Percentiles rank a stretch among this genome's conserved stretches.
Conservation (phyloP, 768 basidiomycete genomes). For the Pholiota molesta region DNA sequence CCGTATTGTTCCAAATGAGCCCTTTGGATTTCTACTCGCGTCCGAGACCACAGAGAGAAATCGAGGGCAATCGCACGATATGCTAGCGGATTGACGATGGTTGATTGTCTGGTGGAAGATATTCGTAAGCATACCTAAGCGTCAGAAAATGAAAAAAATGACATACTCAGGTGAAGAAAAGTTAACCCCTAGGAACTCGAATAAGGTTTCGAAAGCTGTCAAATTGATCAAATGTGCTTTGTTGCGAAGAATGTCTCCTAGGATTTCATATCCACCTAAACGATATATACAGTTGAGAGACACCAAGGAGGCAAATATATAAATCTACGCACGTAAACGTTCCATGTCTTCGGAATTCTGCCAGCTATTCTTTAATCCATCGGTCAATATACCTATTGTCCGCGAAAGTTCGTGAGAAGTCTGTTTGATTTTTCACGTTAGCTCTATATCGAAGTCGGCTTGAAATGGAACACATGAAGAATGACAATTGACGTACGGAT, state of each 20-base stretch:
- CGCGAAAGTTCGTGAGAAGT: conserved; percentile 78
- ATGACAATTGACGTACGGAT: conserved; percentile 45
- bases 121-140: not conserved
- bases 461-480: not conserved
- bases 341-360: conserved; percentile 96
- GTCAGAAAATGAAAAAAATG: not conserved
- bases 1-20: conserved; percentile 83
- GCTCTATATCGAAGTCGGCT: not conserved
- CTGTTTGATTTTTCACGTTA: conserved; percentile 33
- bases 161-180: conserved; percentile 80
- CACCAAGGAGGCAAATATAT: not conserved
- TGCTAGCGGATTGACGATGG: conserved; percentile 79
- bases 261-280: conserved; percentile 87
- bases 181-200: conserved; percentile 86
- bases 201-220: conserved; percentile 79
- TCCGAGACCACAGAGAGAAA: conserved; percentile 86
- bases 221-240: conserved; percentile 80
- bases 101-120: conserved; percentile 60
- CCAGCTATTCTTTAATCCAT: conserved; percentile 85
- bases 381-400: conserved; percentile 71
- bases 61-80: conserved; percentile 86
- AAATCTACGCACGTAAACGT: conserved; percentile 61
- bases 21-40: conserved; percentile 67
- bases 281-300: not conserved
- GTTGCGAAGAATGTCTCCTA: conserved; percentile 69